Conservation (phyloP, 352 stramenopile species). For the Globisporangium spiculum region DNA sequence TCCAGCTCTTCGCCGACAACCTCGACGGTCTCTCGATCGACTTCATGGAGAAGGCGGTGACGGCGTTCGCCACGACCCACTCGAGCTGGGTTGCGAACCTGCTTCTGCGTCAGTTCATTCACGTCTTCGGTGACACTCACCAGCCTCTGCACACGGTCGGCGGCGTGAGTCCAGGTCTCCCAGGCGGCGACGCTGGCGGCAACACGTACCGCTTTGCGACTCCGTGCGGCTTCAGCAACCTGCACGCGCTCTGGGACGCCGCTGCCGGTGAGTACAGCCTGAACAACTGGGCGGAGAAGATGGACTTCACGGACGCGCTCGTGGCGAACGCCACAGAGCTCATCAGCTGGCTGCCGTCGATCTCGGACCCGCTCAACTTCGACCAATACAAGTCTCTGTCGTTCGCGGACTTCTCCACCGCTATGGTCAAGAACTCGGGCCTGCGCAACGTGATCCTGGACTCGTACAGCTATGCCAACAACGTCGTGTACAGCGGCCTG, state of each 20-base stretch:
- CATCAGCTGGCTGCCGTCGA: constrained; percentile 27
- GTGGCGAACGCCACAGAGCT: constrained; percentile 47
- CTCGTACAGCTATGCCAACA: constrained; percentile 39
- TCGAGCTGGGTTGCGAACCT: constrained; percentile 59
- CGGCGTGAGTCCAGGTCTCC: constrained; percentile 42
- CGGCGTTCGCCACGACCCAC: constrained; percentile 55
- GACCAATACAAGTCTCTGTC: constrained; percentile 33
- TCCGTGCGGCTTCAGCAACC: constrained; percentile 53
- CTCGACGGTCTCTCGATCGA: constrained; percentile 46
- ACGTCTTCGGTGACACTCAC: constrained; percentile 67
- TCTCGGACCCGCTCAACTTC: constrained; percentile 38
- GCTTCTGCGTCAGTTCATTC: constrained; percentile 64
- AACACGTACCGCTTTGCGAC: constrained; percentile 55
- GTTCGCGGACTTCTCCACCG: constrained; percentile 34
- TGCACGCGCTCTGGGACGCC: constrained; percentile 64
- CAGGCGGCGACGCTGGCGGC: constrained; percentile 48
- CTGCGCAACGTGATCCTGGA: constrained; percentile 37
- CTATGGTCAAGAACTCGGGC: constrained; percentile 25
- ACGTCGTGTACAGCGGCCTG: constrained; percentile 37
- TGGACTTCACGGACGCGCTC: constrained; percentile 19
- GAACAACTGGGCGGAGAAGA: constrained; percentile 49
- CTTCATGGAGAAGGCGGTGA: constrained; percentile 38
- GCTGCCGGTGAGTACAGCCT: constrained; percentile 44
- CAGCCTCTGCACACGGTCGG: constrained; percentile 59
- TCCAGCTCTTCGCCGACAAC: constrained; percentile 50